Percentiles rank a stretch among this genome's conserved stretches.
These are phyloP conservation scores for Cyclostephanos invisitatus DNA, from an alignment of 108 stramenopile species.

Conservation along the genomic window DNA sequence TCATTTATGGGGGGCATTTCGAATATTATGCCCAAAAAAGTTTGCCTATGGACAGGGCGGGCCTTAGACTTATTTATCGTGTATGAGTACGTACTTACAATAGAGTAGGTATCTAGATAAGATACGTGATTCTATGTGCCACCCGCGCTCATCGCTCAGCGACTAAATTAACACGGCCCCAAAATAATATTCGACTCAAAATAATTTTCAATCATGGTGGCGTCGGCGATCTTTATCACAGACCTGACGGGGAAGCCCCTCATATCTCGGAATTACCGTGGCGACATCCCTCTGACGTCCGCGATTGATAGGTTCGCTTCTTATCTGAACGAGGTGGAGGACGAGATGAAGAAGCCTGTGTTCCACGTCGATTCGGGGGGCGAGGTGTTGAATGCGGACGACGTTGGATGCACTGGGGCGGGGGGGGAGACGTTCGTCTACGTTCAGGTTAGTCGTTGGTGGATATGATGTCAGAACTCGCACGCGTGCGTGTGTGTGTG, in stretches of 20 bases:
- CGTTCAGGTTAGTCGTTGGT: conserved; percentile 65
- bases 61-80: no score
- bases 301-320: conserved; percentile 78
- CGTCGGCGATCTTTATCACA: conserved; percentile 88
- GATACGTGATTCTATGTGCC: no score
- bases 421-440: conserved; percentile 85
- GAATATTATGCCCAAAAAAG: no score
- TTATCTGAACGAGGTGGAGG: conserved; percentile 79
- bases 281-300: conserved; percentile 91
- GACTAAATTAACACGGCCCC: no score
- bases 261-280: conserved; percentile 97
- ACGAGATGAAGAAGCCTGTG: conserved; percentile 81
- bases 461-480: no score
- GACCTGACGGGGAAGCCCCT: conserved; percentile 94
- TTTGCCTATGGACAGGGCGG: no score
- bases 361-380: conserved; percentile 79
- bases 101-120: no score
- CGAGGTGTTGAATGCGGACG: conserved; percentile 54
- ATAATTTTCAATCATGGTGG: no score
- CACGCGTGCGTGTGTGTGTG: neutral
- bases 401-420: conserved; percentile 56
- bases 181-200: no score
- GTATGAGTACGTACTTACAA: no score
- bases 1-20: no score
- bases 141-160: no score